A percentile compares a stretch with the other conserved stretches of the same genome.
phyloP scores from a whole-genome alignment of 768 basidiomycete species.

The Russula compacta region DNA sequence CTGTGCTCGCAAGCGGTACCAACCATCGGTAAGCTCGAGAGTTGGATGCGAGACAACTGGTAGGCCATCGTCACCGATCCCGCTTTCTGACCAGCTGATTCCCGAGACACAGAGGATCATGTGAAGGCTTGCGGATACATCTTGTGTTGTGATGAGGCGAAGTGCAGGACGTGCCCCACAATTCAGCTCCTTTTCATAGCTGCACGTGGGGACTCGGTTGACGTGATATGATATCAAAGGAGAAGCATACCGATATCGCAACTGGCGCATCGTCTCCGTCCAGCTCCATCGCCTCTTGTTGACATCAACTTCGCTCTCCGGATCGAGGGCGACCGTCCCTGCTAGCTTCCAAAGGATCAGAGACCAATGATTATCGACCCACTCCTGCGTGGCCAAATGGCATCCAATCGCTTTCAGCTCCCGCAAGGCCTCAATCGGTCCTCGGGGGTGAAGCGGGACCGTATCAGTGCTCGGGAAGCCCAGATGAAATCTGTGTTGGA shows the following conservation, averaged over 20 bases:
- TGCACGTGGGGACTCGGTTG: constrained; percentile 14
- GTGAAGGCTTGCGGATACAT: constrained; percentile 67
- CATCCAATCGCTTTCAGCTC: constrained; percentile 54
- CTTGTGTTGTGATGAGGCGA: constrained; percentile 73
- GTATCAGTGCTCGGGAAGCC: background rate
- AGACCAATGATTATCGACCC: constrained; percentile 91
- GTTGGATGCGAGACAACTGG: constrained; percentile 39
- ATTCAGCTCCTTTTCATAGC: constrained; percentile 41
- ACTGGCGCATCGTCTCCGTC: constrained; percentile 70
- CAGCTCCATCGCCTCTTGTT: constrained; percentile 65
- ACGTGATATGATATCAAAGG: background rate
- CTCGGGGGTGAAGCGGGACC: constrained; percentile 7
- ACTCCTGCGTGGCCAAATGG: constrained; percentile 55
- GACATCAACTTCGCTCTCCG: constrained; percentile 42
- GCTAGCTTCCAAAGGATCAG: constrained; percentile 93
- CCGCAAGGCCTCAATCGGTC: constrained; percentile 43
- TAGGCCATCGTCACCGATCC: constrained; percentile 31
- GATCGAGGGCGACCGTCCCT: constrained; percentile 69
- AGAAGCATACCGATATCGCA: constrained; percentile 66
- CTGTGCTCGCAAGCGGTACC: constrained; percentile 79
- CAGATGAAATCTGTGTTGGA: background rate
- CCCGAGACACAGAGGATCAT: constrained; percentile 81
- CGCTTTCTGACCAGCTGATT: constrained; percentile 45
- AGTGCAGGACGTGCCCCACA: constrained; percentile 71
- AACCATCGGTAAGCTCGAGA: constrained; percentile 94